phyloP scores from a whole-genome alignment of 1,284 basidiomycete species.

The Meripilus lineatus region DNA sequence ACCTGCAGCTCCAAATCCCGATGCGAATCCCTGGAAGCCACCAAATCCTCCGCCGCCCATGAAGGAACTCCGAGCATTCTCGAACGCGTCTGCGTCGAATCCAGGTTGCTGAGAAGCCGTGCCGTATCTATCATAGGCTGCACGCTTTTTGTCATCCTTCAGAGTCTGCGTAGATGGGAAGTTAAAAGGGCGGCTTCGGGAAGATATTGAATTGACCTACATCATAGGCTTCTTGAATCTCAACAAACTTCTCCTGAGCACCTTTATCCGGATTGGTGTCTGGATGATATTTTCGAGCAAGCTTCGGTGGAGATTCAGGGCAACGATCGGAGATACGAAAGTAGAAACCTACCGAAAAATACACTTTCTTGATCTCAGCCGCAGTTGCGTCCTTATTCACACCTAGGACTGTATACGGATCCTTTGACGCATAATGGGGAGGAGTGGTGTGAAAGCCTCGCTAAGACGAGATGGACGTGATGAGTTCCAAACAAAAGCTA shows the following conservation, averaged over 20 bases:
- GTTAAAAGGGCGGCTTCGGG: too few species aligned
- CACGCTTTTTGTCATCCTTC: slow-evolving; percentile 92
- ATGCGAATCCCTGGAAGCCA: slow-evolving; percentile 66
- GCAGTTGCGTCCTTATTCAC: slow-evolving; percentile 80
- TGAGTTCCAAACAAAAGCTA: background rate
- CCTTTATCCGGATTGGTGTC: slow-evolving; percentile 94
- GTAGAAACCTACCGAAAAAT: slow-evolving; percentile 74
- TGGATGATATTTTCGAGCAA: slow-evolving; percentile 97
- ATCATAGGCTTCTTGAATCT: slow-evolving; percentile 97
- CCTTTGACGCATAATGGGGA: slow-evolving; percentile 59
- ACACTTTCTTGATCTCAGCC: slow-evolving; percentile 95
- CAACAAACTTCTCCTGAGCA: slow-evolving; percentile 91
- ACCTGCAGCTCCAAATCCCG: slow-evolving; percentile 58
- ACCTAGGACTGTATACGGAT: slow-evolving; percentile 90
- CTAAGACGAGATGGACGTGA: slow-evolving; percentile 33
- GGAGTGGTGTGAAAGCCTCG: slow-evolving; percentile 73
- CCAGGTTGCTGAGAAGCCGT: slow-evolving; percentile 91
- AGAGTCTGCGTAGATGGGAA: slow-evolving; percentile 63
- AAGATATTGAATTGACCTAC: slow-evolving; percentile 43
- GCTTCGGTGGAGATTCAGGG: slow-evolving; percentile 40
- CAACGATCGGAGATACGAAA: background rate
- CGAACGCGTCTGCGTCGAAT: slow-evolving; percentile 86
- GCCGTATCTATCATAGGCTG: slow-evolving; percentile 93
- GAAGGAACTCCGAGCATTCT: slow-evolving; percentile 35
- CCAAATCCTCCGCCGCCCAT: slow-evolving; percentile 50